Percentiles rank a stretch among this genome's conserved stretches.
phyloP scores from a whole-genome alignment of 805 yeast species.

The Saccharomycopsis olivae region DNA sequence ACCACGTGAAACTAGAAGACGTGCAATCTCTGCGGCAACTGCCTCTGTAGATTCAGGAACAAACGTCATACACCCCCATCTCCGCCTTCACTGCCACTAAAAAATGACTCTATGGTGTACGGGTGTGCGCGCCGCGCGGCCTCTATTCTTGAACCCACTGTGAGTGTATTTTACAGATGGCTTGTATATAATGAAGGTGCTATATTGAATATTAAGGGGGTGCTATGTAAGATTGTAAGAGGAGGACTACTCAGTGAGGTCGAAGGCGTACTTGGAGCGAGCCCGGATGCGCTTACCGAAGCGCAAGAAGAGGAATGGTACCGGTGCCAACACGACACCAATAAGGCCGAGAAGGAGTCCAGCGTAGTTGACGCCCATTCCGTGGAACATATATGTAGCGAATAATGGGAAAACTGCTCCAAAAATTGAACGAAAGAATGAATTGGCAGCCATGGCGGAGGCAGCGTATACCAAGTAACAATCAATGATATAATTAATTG shows the following conservation, averaged over 20 bases:
- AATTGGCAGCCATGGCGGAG: conserved; percentile 66
- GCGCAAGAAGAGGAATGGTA: conserved; percentile 53
- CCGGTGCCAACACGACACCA: conserved; percentile 46
- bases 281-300: conserved; percentile 49
- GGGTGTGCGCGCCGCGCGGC: too few relatives aligned
- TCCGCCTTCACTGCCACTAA: too few relatives aligned
- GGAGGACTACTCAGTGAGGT: too few relatives aligned
- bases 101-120: too few relatives aligned
- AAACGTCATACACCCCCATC: too few relatives aligned
- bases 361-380: conserved; percentile 71
- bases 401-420: conserved; percentile 69
- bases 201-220: too few relatives aligned
- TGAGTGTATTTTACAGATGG: too few relatives aligned
- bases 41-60: conserved; percentile 6
- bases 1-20: conserved; percentile 36
- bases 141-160: too few relatives aligned
- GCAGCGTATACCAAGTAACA: conserved; percentile 64
- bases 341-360: conserved; percentile 60
- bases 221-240: too few relatives aligned
- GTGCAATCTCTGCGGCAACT: conserved; percentile 49
- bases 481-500: conserved; percentile 65
- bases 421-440: conserved; percentile 54
- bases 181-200: too few relatives aligned
- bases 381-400: conserved; percentile 57
- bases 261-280: conserved; percentile 47